Evolutionary conservation across 345 rosid genomes (phyloP).

Genomic region (Syzygium oleosum): DNA sequence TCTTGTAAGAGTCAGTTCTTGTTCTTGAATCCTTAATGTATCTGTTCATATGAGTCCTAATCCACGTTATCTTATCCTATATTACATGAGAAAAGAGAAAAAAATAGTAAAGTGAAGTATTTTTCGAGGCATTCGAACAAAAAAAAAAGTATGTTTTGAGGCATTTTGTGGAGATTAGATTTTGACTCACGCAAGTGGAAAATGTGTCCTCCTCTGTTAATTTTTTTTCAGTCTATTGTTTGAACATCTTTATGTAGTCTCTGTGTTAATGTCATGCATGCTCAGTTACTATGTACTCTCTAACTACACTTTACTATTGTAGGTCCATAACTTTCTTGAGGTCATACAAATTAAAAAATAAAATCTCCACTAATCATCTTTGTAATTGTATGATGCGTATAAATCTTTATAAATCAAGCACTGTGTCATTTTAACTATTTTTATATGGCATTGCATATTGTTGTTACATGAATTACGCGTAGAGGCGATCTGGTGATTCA

Average conservation of each 20-base stretch:
- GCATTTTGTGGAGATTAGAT: neutral
- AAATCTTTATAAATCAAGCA: neutral
- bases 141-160: neutral
- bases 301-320: neutral
- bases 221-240: no score
- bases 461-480: neutral
- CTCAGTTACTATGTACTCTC: neutral
- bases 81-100: neutral
- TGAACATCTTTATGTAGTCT: neutral
- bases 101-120: neutral
- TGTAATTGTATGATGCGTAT: neutral
- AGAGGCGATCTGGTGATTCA: neutral
- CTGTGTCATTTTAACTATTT: neutral
- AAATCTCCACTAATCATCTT: neutral
- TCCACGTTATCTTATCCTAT: neutral
- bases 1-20: neutral
- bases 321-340: neutral
- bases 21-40: neutral
- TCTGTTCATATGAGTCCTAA: neutral
- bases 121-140: neutral
- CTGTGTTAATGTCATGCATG: neutral
- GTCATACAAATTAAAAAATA: neutral
- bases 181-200: neutral
- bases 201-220: neutral
- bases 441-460: neutral